These are phyloP conservation scores for Entomophthora muscae DNA, from an alignment of 371 early-diverging fungal species.

Conservation along the genomic window DNA sequence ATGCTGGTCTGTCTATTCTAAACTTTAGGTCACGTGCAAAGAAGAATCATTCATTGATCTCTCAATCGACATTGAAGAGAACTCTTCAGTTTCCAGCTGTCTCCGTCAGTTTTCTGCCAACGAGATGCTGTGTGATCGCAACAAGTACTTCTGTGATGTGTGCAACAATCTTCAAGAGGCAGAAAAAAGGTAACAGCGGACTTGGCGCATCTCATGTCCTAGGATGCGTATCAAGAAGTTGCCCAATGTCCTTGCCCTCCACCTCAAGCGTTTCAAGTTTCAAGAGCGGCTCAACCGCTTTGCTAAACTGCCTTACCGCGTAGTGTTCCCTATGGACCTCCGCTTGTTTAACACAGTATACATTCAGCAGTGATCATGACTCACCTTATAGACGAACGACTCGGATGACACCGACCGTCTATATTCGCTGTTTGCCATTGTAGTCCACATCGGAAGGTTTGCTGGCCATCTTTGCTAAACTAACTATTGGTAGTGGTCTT, in stretches of 20 bases:
- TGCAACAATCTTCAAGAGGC: constrained; percentile 93
- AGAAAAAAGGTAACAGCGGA: constrained; percentile 46
- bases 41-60: constrained; percentile 92
- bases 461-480: not conserved
- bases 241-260: constrained; percentile 86
- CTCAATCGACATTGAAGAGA: constrained; percentile 87
- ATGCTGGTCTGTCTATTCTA: not conserved
- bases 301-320: constrained; percentile 85
- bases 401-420: constrained; percentile 69
- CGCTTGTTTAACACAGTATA: constrained; percentile 80
- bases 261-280: constrained; percentile 92
- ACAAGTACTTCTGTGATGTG: constrained; percentile 92
- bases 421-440: constrained; percentile 74
- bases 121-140: constrained; percentile 81
- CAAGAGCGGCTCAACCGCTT: constrained; percentile 78
- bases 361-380: not conserved
- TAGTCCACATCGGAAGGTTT: constrained; percentile 84
- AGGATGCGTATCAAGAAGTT: constrained; percentile 89
- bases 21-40: constrained; percentile 59
- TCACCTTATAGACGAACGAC: constrained; percentile 41
- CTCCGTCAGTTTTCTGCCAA: constrained; percentile 83
- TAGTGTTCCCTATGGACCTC: constrained; percentile 83
- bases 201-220: not conserved
- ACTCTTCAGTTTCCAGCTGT: constrained; percentile 83
- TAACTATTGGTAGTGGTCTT: constrained; percentile 44